Evolutionary conservation across 192 early-diverging fungal species (phyloP), one percentile per base, ranked within the genome.

Genomic region (Piromyces sp.): DNA sequence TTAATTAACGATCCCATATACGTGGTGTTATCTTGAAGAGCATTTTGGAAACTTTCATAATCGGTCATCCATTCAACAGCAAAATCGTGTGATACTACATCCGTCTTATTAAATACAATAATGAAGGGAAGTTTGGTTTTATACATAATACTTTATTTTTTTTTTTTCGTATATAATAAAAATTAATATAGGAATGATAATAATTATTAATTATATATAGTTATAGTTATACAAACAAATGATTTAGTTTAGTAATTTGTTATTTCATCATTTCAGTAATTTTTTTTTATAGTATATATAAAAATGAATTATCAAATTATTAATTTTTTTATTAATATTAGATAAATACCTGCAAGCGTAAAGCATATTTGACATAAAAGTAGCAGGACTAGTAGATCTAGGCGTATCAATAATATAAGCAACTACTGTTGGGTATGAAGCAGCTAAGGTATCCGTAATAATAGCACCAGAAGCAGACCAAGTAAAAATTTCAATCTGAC

Each of bases 311-410:
- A n/a, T n/a, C n/a, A n/a, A n/a, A n/a, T n/a, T n/a, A n/a, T n/a
- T n/a, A n/a, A n/a, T n/a, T n/a, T n/a, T n/a, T n/a, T n/a, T n/a
- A n/a, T 33, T 33, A 9, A 6, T 33, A 9, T 33, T 33, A 33
- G 9, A 33, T 3, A 33, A 9, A 1, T 40, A 80, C 80, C 31
- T 80, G 86, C 95, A 95, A 31, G 97, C 97, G 86, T 99, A 99
- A 81, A 99, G 88, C 96, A 99, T 97, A 87, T 99, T 99, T 83
- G 93, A 94, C 96, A 99, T 97, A 86, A 99, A 99, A 3, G 97
- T 99, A 19, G 94, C 94, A 13, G 97, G 97, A 78, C 88, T 87
- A 29, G 95, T 92, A 15, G 95, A 95, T 37, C 97, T 92, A 2
- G 97, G 96, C 40, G 97, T 99, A 86, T 99, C 97, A 83, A 99